Conservation (phyloP, 2,329 filamentous ascomycete genomes). For the Cucurbitaria berberidis region DNA sequence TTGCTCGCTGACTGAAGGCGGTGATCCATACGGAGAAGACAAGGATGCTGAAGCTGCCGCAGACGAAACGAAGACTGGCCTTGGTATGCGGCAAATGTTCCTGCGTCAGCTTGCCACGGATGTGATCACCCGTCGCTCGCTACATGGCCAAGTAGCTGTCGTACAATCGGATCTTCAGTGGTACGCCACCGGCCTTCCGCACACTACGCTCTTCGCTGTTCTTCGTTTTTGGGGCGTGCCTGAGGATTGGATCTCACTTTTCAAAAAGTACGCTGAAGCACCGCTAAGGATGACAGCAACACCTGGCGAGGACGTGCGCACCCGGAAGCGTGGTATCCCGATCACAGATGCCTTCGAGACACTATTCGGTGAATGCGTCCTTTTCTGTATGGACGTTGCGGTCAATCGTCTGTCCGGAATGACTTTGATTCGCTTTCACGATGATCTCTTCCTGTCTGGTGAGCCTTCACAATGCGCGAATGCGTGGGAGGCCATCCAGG, state of each 20-base stretch:
- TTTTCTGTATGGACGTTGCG: conserved; percentile 71
- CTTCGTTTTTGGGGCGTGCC: conserved; percentile 35
- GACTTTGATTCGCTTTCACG: conserved; percentile 67
- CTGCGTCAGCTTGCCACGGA: conserved; percentile 64
- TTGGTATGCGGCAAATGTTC: conserved; percentile 60
- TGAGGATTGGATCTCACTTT: conserved; percentile 34
- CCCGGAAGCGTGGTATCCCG: conserved; percentile 64
- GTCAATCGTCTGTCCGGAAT: conserved; percentile 64
- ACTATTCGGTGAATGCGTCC: conserved; percentile 63
- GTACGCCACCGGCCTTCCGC: conserved; percentile 36
- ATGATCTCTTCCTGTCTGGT: conserved; percentile 73
- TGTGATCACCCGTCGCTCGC: conserved; percentile 57
- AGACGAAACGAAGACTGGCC: conserved; percentile 42
- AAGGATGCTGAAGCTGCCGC: conserved; percentile 50
- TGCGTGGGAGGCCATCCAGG: conserved; percentile 65
- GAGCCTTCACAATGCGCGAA: conserved; percentile 59
- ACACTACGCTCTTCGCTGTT: conserved; percentile 36
- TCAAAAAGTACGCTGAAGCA: conserved; percentile 55
- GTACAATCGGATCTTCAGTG: conserved; percentile 62
- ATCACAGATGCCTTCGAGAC: conserved; percentile 66
- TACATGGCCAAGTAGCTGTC: conserved; percentile 59
- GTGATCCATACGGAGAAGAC: conserved; percentile 44
- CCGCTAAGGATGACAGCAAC: conserved; percentile 66
- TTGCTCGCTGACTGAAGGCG: neutral
- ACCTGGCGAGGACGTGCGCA: conserved; percentile 50